Percentiles rank a stretch among this genome's conserved stretches.
Conservation (phyloP, 352 stramenopile species). For the Pythium rhizo-oryzae region DNA sequence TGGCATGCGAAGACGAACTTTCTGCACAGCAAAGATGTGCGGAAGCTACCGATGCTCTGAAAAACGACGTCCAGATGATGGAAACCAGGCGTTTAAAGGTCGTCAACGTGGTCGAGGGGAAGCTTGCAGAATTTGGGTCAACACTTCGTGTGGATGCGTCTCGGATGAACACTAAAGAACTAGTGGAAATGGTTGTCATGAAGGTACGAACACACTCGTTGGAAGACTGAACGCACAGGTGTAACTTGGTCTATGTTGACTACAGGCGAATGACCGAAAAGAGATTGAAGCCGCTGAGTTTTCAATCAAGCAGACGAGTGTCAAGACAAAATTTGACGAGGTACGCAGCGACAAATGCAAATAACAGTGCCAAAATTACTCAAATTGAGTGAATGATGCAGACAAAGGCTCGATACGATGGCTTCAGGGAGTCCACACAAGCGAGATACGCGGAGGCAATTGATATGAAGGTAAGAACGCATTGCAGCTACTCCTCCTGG, state of each 20-base stretch:
- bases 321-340: background rate
- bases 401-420: background rate
- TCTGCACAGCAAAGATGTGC: background rate
- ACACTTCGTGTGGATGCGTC: background rate
- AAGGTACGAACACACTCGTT: background rate
- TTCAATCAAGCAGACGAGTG: background rate
- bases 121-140: background rate
- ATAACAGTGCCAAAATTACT: too few species aligned
- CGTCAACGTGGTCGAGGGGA: background rate
- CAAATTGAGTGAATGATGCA: background rate
- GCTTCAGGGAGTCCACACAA: background rate
- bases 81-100: background rate
- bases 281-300: background rate
- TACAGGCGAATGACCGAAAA: background rate
- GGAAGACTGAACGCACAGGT: background rate
- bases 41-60: background rate
- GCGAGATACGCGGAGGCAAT: constrained; percentile 3
- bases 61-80: background rate
- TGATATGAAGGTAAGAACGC: background rate
- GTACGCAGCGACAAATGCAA: background rate
- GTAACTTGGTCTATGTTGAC: background rate
- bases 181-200: background rate
- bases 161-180: background rate
- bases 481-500: too few species aligned
- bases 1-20: constrained; percentile 3